phyloP scores from a whole-genome alignment of 257 asterid genomes.

The Solanum chilense region DNA sequence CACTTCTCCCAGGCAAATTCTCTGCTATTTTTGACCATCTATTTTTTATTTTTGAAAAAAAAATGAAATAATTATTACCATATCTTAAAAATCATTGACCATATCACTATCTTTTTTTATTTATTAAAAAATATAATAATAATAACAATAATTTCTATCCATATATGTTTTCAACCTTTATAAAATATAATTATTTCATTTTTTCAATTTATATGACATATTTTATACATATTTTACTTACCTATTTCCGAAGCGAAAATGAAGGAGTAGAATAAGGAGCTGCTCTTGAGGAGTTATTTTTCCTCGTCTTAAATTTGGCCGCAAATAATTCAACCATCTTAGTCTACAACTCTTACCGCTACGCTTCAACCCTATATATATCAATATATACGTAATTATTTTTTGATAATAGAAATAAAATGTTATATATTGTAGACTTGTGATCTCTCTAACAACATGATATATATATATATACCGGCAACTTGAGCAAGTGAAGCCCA shows the following conservation, averaged over 20 bases:
- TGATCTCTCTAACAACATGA: background rate
- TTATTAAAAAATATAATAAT: no score
- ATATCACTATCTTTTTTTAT: no score
- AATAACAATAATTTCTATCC: no score
- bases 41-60: background rate
- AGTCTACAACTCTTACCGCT: constrained; percentile 19
- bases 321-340: constrained; percentile 22
- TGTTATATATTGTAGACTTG: no score
- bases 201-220: no score
- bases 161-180: no score
- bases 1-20: constrained; percentile 12
- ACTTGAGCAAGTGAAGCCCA: constrained; percentile 13
- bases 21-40: constrained; percentile 22
- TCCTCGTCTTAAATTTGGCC: constrained; percentile 11
- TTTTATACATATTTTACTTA: background rate
- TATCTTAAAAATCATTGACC: no score
- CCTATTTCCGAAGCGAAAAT: constrained; percentile 19
- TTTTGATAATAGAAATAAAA: background rate
- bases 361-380: constrained; percentile 12
- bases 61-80: no score
- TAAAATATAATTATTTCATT: no score
- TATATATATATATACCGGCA: constrained; percentile 3
- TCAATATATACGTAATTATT: background rate
- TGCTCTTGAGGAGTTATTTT: constrained; percentile 15
- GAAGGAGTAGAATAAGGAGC: constrained; percentile 8